Conservation (phyloP, 192 early-diverging fungal species). For the Backusella liffmaniae region DNA sequence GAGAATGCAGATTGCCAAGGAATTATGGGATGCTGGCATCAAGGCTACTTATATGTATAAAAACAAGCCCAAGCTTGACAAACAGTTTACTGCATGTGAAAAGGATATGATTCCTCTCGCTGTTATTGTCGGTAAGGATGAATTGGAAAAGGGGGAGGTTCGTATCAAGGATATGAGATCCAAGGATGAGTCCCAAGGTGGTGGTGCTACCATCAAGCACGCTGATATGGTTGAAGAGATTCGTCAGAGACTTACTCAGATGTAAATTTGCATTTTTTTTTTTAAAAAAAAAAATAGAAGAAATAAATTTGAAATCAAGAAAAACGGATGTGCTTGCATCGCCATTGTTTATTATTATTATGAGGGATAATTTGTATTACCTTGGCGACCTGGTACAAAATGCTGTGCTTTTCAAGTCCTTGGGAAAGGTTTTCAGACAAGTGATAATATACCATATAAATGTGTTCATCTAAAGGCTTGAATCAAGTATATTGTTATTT, state of each 20-base stretch:
- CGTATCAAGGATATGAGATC: slow-evolving; percentile 84
- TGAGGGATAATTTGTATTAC: no score
- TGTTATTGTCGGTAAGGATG: slow-evolving; percentile 84
- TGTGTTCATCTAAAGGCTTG: no score
- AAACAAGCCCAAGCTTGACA: slow-evolving; percentile 77
- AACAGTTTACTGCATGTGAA: slow-evolving; percentile 81
- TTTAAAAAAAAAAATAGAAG: not conserved
- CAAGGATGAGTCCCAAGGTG: slow-evolving; percentile 56
- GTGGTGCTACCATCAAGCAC: slow-evolving; percentile 55
- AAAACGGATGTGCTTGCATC: not conserved
- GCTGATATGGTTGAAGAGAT: slow-evolving; percentile 64
- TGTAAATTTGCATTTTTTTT: slow-evolving; percentile 9
- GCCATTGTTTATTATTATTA: no score
- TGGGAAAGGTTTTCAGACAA: no score
- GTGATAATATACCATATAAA: no score
- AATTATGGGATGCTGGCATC: slow-evolving; percentile 92
- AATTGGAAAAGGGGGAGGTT: slow-evolving; percentile 77
- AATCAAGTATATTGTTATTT: no score
- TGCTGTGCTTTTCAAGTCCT: no score
- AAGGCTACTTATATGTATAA: slow-evolving; percentile 93
- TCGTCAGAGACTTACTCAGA: slow-evolving; percentile 25
- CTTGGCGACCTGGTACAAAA: no score
- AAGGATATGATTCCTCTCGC: slow-evolving; percentile 86
- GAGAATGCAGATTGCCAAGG: slow-evolving; percentile 80
- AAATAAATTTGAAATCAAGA: not conserved